Percentiles rank a stretch among this genome's conserved stretches.
phyloP scores from a whole-genome alignment of 1,284 basidiomycete species.

The Fistulinella staudtii region DNA sequence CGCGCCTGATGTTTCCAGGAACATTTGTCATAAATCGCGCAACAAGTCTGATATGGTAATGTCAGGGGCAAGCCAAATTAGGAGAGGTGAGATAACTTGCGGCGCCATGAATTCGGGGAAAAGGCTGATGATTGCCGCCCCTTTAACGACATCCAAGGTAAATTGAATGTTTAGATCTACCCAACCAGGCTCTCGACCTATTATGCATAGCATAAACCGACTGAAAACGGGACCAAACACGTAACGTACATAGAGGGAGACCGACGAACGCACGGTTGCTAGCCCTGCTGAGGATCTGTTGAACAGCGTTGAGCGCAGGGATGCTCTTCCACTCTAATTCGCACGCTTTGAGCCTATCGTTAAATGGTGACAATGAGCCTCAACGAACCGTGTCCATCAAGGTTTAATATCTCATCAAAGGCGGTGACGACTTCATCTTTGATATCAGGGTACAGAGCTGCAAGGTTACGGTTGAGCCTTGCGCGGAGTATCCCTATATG shows the following conservation, averaged over 20 bases:
- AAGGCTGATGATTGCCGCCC: constrained; percentile 27
- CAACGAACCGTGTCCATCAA: constrained; percentile 17
- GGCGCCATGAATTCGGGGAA: constrained; percentile 39
- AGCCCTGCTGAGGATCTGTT: constrained; percentile 31
- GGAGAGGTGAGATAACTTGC: constrained; percentile 22
- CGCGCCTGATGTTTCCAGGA: constrained; percentile 5
- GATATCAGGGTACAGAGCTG: constrained; percentile 24
- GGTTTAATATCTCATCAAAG: constrained; percentile 26
- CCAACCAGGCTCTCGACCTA: constrained; percentile 40
- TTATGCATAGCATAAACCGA: not conserved
- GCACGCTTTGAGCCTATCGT: not conserved
- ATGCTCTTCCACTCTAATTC: constrained; percentile 31
- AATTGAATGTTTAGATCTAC: constrained; percentile 33
- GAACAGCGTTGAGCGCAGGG: constrained; percentile 15
- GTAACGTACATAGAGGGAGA: constrained; percentile 36
- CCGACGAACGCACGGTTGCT: constrained; percentile 41
- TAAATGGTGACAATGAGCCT: not conserved
- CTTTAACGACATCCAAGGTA: constrained; percentile 34
- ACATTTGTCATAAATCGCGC: constrained; percentile 6
- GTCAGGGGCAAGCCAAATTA: not conserved
- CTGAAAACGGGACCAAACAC: not conserved
- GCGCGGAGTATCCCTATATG: constrained; percentile 24
- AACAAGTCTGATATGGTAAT: constrained; percentile 5
- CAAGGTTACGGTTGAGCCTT: constrained; percentile 33
- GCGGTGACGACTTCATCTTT: constrained; percentile 33